Evolutionary conservation across 129 eudicot species (phyloP).

Genomic region (Glebionis coronaria): DNA sequence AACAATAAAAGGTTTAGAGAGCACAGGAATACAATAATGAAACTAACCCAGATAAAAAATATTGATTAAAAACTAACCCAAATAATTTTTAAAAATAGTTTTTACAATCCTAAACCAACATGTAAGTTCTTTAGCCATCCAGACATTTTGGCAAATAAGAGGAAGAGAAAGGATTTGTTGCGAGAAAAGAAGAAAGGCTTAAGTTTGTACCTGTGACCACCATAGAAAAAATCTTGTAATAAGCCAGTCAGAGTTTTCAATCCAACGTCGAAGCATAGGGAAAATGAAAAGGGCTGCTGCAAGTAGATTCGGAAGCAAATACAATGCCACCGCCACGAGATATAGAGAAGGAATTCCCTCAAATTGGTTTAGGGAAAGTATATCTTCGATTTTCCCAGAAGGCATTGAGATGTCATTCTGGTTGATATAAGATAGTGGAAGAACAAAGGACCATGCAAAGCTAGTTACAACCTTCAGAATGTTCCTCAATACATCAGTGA

Average conservation of each 20-base stretch:
- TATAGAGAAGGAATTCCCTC: constrained; percentile 83
- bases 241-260: constrained; percentile 96
- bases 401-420: constrained; percentile 39
- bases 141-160: constrained; percentile 1
- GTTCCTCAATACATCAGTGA: constrained; percentile 68
- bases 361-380: constrained; percentile 50
- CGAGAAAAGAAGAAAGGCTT: constrained; percentile 6
- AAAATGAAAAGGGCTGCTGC: constrained; percentile 74
- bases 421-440: constrained; percentile 72
- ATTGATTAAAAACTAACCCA: too few relatives aligned
- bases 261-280: constrained; percentile 97
- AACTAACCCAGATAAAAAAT: too few relatives aligned
- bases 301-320: constrained; percentile 75
- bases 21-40: too few relatives aligned
- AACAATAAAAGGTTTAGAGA: neutral
- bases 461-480: constrained; percentile 68
- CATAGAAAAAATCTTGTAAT: constrained; percentile 80
- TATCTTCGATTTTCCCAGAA: constrained; percentile 32
- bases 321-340: constrained; percentile 74
- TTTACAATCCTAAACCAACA: neutral
- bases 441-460: constrained; percentile 75
- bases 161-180: neutral
- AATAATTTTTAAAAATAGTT: neutral
- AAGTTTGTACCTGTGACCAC: constrained; percentile 93
- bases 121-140: constrained; percentile 6